Percentiles rank a stretch among this genome's conserved stretches.
Evolutionary conservation across 805 yeast species (phyloP).

Genomic region (Kazachstania kunashirensis): DNA sequence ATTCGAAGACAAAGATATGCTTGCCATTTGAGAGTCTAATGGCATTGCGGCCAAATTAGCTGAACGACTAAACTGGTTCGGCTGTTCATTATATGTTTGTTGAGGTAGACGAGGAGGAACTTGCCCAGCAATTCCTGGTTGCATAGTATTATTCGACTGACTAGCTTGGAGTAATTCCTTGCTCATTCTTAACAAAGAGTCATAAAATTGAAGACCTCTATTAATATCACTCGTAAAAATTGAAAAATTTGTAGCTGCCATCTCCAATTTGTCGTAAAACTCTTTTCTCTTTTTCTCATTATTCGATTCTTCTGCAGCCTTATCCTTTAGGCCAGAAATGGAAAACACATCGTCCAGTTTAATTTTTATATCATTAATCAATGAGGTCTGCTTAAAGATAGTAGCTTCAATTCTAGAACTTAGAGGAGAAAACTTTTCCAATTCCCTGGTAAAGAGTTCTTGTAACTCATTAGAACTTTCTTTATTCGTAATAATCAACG

Average conservation of each 20-base stretch:
- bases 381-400: constrained; percentile 50
- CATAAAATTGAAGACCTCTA: constrained; percentile 59
- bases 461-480: constrained; percentile 44
- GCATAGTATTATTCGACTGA: background rate
- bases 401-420: constrained; percentile 59
- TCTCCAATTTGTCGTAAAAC: constrained; percentile 35
- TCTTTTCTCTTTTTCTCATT: constrained; percentile 27
- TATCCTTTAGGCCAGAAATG: constrained; percentile 36
- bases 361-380: constrained; percentile 39
- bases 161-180: constrained; percentile 12
- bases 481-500: constrained; percentile 56
- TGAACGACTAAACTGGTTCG: background rate
- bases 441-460: constrained; percentile 56
- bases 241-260: constrained; percentile 49
- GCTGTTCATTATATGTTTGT: constrained; percentile 2
- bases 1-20: background rate
- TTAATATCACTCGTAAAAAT: constrained; percentile 47
- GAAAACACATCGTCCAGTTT: constrained; percentile 39
- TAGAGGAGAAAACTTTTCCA: constrained; percentile 65
- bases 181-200: constrained; percentile 31
- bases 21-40: background rate
- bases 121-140: background rate
- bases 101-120: constrained; percentile 8
- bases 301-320: constrained; percentile 31
- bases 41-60: background rate